Conservation (phyloP, 768 basidiomycete genomes). For the Boletus vinaceobasis region DNA sequence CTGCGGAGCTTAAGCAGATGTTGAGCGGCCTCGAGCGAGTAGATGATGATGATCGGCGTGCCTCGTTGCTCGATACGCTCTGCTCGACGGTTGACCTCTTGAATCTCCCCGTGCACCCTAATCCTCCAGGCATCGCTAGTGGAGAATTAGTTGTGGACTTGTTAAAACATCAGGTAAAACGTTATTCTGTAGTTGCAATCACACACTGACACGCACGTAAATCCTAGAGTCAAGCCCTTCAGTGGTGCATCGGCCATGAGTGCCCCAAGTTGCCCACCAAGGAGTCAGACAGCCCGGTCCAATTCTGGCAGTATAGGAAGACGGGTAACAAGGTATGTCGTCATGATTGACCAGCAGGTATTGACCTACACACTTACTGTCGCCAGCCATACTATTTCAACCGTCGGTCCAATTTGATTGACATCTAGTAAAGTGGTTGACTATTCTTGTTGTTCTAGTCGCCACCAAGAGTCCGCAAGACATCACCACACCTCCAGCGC, state of each 20-base stretch:
- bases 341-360: background rate
- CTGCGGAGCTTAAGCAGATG: slow-evolving; percentile 64
- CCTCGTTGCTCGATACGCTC: slow-evolving; percentile 66
- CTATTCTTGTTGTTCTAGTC: slow-evolving; percentile 39
- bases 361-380: background rate
- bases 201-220: background rate
- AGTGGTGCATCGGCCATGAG: slow-evolving; percentile 83
- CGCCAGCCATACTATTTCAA: slow-evolving; percentile 65
- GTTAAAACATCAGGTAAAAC: slow-evolving; percentile 72
- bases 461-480: slow-evolving; percentile 80
- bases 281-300: slow-evolving; percentile 70
- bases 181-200: background rate
- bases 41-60: slow-evolving; percentile 69
- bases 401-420: slow-evolving; percentile 36
- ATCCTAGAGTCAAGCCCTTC: slow-evolving; percentile 70
- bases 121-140: slow-evolving; percentile 64
- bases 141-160: slow-evolving; percentile 71
- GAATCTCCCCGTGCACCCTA: slow-evolving; percentile 64
- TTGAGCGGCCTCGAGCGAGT: slow-evolving; percentile 70
- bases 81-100: slow-evolving; percentile 69
- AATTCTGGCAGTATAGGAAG: slow-evolving; percentile 82
- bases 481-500: slow-evolving; percentile 43
- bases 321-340: slow-evolving; percentile 48
- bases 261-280: slow-evolving; percentile 69
- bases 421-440: slow-evolving; percentile 1